Conservation (phyloP, 768 basidiomycete species). For the Termitomyces sp. region DNA sequence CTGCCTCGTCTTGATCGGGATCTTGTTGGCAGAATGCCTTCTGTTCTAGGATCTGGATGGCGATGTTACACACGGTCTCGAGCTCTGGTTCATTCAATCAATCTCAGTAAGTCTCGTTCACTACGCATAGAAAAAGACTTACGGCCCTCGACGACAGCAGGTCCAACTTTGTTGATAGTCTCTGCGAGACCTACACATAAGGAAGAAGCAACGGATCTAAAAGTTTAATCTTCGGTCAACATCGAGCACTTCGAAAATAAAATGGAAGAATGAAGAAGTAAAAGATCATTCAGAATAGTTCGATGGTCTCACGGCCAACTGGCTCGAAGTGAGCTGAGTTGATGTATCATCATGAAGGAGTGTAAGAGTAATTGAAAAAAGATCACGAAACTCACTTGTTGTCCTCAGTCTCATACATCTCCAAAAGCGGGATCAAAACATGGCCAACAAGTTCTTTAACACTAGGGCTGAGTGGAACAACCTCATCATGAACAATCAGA, state of each 20-base stretch:
- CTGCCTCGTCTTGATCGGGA: slow-evolving; percentile 86
- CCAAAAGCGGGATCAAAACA: slow-evolving; percentile 67
- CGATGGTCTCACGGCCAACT: slow-evolving; percentile 54
- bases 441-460: slow-evolving; percentile 80
- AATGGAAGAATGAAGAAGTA: slow-evolving; percentile 4
- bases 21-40: slow-evolving; percentile 97
- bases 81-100: slow-evolving; percentile 41
- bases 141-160: slow-evolving; percentile 79
- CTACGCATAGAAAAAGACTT: slow-evolving; percentile 24
- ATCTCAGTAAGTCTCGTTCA: neutral
- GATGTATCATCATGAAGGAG: slow-evolving; percentile 40
- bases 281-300: slow-evolving; percentile 30
- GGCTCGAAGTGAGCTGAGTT: slow-evolving; percentile 83
- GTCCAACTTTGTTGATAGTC: slow-evolving; percentile 88
- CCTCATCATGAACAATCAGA: slow-evolving; percentile 21
- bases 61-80: slow-evolving; percentile 74
- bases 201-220: slow-evolving; percentile 80
- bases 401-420: slow-evolving; percentile 92
- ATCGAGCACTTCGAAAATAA: slow-evolving; percentile 1
- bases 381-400: slow-evolving; percentile 72
- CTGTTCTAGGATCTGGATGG: slow-evolving; percentile 83
- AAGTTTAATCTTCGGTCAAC: slow-evolving; percentile 19
- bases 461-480: slow-evolving; percentile 50
- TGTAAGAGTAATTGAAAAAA: slow-evolving; percentile 2
- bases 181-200: slow-evolving; percentile 88